Evolutionary conservation across 2,329 filamentous ascomycete species (phyloP).

Genomic region (Penicillium concentricum): DNA sequence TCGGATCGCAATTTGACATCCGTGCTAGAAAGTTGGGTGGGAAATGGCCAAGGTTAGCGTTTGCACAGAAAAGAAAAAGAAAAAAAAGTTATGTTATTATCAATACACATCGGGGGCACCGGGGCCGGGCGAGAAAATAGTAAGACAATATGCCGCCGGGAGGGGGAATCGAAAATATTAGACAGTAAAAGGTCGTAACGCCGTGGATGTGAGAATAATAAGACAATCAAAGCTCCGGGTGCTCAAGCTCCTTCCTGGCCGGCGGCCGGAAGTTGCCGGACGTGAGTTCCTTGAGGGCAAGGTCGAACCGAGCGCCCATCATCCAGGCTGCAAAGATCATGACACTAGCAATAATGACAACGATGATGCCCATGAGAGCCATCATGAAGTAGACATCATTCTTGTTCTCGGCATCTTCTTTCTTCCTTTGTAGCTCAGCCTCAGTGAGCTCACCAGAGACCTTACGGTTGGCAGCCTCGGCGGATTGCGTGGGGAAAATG

Average conservation of each 20-base stretch:
- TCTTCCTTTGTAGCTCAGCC: slow-evolving; percentile 52
- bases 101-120: slow-evolving; percentile 31
- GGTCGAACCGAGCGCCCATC: slow-evolving; percentile 79
- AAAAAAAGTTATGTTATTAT: slow-evolving; percentile 31
- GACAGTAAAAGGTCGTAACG: slow-evolving; percentile 32
- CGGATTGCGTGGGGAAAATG: slow-evolving; percentile 81
- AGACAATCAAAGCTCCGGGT: slow-evolving; percentile 43
- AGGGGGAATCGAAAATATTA: slow-evolving; percentile 26
- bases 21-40: slow-evolving; percentile 63
- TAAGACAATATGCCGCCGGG: slow-evolving; percentile 31
- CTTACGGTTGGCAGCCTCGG: slow-evolving; percentile 53
- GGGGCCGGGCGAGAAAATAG: slow-evolving; percentile 20
- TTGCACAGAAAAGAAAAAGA: not conserved
- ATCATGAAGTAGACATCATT: slow-evolving; percentile 64
- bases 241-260: slow-evolving; percentile 19
- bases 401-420: slow-evolving; percentile 51
- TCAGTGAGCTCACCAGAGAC: slow-evolving; percentile 58
- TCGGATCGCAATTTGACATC: slow-evolving; percentile 99
- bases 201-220: slow-evolving; percentile 22
- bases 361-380: slow-evolving; percentile 67
- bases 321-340: slow-evolving; percentile 82
- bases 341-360: slow-evolving; percentile 66
- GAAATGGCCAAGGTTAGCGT: slow-evolving; percentile 16
- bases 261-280: slow-evolving; percentile 49
- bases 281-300: slow-evolving; percentile 58